Conservation (phyloP, 2,329 filamentous ascomycete species). For the Fusarium sp. region DNA sequence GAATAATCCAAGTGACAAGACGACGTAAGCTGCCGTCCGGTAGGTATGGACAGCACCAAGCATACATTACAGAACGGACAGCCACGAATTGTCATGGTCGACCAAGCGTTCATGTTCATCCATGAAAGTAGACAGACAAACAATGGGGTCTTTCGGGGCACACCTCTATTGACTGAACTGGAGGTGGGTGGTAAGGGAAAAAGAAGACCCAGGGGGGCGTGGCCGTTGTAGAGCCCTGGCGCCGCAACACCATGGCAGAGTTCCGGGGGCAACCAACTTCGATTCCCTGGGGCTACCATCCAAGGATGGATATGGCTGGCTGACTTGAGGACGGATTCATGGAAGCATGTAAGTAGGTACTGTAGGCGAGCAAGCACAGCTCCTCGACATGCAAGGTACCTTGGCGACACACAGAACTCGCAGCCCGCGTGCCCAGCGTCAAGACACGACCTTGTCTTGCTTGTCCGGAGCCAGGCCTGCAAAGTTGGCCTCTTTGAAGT, state of each 20-base stretch:
- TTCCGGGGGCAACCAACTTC: constrained; percentile 7
- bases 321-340: constrained; percentile 17
- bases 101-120: neutral
- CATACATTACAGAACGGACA: neutral
- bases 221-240: neutral
- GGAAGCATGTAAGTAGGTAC: neutral
- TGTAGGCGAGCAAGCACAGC: constrained; percentile 1
- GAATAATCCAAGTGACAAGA: constrained; percentile 3
- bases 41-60: neutral
- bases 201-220: constrained; percentile 4
- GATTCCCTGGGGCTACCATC: neutral
- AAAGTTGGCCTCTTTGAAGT: constrained; percentile 26
- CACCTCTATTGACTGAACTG: neutral
- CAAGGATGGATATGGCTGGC: constrained; percentile 1
- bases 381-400: constrained; percentile 30
- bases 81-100: constrained; percentile 7
- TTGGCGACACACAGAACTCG: constrained; percentile 11
- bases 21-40: neutral
- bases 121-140: neutral
- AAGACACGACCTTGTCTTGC: constrained; percentile 13
- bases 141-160: neutral
- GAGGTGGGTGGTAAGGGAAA: constrained; percentile 2
- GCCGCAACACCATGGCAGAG: constrained; percentile 6
- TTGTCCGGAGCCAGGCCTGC: constrained; percentile 10
- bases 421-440: constrained; percentile 2